Evolutionary conservation across 176 grass and related monocot genomes (phyloP).

Genomic region (Lolium perenne): DNA sequence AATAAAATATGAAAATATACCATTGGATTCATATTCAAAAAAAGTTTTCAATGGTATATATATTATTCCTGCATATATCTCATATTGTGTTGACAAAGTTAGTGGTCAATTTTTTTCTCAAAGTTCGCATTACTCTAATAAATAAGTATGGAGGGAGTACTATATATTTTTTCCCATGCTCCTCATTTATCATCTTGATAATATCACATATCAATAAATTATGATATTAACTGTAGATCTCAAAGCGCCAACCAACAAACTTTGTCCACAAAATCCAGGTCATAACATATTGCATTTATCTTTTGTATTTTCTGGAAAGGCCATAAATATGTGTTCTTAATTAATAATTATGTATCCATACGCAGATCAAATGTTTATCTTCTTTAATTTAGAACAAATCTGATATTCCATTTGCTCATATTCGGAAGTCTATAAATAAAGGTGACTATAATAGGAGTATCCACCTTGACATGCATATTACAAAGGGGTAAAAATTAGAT

Average conservation of each 20-base stretch:
- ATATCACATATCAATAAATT: no score
- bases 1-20: no score
- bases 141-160: no score
- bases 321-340: neutral
- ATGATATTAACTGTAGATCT: neutral
- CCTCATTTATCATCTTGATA: no score
- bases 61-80: no score
- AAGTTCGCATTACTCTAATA: no score
- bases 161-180: no score
- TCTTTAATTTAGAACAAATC: neutral
- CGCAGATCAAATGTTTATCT: neutral
- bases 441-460: neutral
- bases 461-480: neutral
- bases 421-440: neutral
- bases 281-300: neutral
- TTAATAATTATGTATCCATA: neutral
- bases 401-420: neutral
- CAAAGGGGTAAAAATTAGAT: neutral
- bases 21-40: no score
- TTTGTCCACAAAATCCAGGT: neutral
- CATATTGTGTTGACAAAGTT: no score
- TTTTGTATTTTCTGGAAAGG: neutral
- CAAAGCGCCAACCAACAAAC: neutral
- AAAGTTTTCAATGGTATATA: no score
- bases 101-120: no score